phyloP scores from a whole-genome alignment of 768 basidiomycete genomes.

The Suillus placidus region DNA sequence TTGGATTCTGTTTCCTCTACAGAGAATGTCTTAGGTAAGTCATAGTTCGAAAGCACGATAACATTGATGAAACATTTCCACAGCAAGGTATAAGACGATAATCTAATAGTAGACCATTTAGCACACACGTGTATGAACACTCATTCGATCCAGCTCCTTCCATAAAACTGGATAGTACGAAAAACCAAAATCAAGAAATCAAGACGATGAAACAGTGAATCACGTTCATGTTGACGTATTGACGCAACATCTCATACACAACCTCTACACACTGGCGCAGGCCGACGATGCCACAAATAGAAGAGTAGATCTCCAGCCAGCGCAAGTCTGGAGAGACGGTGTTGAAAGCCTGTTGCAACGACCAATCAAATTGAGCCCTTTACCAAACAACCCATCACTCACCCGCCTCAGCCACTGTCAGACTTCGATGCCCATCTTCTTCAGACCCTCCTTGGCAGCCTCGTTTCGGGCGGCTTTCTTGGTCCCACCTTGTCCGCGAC shows the following conservation, averaged over 20 bases:
- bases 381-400: conserved; percentile 24
- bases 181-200: conserved; percentile 5
- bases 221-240: conserved; percentile 2
- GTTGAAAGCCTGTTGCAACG: conserved; percentile 36
- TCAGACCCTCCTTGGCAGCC: conserved; percentile 75
- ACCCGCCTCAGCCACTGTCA: conserved; percentile 20
- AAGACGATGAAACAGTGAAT: neutral
- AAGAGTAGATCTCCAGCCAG: conserved; percentile 41
- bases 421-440: conserved; percentile 57
- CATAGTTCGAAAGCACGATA: neutral
- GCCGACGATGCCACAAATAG: conserved; percentile 30
- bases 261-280: conserved; percentile 68
- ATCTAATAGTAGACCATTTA: conserved; percentile 11
- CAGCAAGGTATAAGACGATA: conserved; percentile 1
- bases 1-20: neutral
- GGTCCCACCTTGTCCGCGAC: conserved; percentile 67
- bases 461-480: conserved; percentile 83
- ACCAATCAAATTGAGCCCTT: conserved; percentile 11
- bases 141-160: conserved; percentile 12
- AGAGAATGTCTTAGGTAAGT: neutral
- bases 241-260: conserved; percentile 41
- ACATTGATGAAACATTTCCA: neutral
- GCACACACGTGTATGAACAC: conserved; percentile 5
- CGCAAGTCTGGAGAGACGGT: conserved; percentile 61
- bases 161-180: neutral